Evolutionary conservation across 164 flowering plant species (phyloP), one percentile per base, ranked within the genome.

Genomic region (Piper longum): DNA sequence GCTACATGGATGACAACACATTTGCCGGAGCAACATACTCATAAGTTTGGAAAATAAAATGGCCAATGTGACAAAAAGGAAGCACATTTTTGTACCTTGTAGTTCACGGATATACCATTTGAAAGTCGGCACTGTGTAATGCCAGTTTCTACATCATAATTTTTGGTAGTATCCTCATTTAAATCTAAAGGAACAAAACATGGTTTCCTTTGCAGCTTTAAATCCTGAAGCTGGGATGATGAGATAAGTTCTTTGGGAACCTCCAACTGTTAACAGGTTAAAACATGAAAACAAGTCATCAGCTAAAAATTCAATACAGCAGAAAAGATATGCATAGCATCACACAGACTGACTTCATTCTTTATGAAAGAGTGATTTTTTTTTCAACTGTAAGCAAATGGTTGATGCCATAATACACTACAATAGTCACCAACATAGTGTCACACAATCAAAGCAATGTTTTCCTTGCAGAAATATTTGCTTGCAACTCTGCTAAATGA

Each of bases 81-180:
- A 60, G 48, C 5, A 14, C 14, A 43, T 26, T 26, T 26, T 26
- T 36, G 45, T 80, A 95, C 99, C 97, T 83, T 95, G 80, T 95
- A 95, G 69, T 95, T 95, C 57, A 95, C 82, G 69, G 95, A 84
- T 69, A 95, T 87, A 61, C 95, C 97, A 81, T 95, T 95, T 65
- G 96, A 89, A 81, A 95, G 97, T 45, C 86, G 85, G 56, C 80
- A 65, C 61, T 80, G 90, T 54, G 83, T 80, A 63, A 95, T 91
- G 61, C 99, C 99, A 26, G 96, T 89, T 73, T 91, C 99, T 60
- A 77, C 70, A 67, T 95, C 97, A 84, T 76, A 79, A 26, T 75
- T 9, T 74, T 81, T 89, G 16, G 78, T 74, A 36, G 66, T 55
- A 71, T 65, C 69, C 40, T 54, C 64, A 59, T 79, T 87, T 68